Percentiles rank a stretch among this genome's conserved stretches.
phyloP scores from a whole-genome alignment of 768 basidiomycete species.

The Boletus sp. region DNA sequence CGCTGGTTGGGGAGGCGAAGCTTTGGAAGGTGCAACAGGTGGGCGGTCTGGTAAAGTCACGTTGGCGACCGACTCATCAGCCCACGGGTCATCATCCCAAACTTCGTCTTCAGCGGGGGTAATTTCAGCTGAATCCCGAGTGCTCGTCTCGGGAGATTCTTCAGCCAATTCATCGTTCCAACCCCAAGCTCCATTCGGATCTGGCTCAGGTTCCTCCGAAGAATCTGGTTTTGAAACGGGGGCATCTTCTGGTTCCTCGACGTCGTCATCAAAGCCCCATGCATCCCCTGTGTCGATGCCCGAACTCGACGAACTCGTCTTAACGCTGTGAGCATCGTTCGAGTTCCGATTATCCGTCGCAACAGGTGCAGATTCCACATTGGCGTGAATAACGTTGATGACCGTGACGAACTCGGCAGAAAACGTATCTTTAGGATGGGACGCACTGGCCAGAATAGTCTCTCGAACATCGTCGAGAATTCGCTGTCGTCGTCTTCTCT shows the following conservation, averaged over 20 bases:
- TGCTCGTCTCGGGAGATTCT: slow-evolving; percentile 29
- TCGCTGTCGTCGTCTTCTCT: slow-evolving; percentile 64
- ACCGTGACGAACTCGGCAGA: slow-evolving; percentile 19
- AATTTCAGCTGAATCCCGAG: neutral
- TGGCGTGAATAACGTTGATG: neutral
- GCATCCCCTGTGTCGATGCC: slow-evolving; percentile 34
- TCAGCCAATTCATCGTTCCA: slow-evolving; percentile 54
- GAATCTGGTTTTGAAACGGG: slow-evolving; percentile 19
- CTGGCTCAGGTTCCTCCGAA: slow-evolving; percentile 30
- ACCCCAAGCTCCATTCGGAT: slow-evolving; percentile 69
- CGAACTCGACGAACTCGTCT: slow-evolving; percentile 25
- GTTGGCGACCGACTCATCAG: slow-evolving; percentile 39
- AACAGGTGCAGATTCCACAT: neutral
- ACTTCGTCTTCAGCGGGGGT: slow-evolving; percentile 38
- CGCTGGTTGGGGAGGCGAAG: slow-evolving; percentile 30
- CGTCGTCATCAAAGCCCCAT: slow-evolving; percentile 57
- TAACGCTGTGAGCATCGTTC: slow-evolving; percentile 39
- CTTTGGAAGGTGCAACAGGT: slow-evolving; percentile 21
- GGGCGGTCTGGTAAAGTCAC: slow-evolving; percentile 28
- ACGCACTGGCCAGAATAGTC: slow-evolving; percentile 43
- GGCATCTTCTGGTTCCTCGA: slow-evolving; percentile 23
- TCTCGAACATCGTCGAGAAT: slow-evolving; percentile 63
- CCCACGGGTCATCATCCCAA: slow-evolving; percentile 77
- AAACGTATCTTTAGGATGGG: slow-evolving; percentile 24
- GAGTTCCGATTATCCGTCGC: slow-evolving; percentile 45